phyloP scores from a whole-genome alignment of 805 yeast species.

The Pichia nanzhaoensis region DNA sequence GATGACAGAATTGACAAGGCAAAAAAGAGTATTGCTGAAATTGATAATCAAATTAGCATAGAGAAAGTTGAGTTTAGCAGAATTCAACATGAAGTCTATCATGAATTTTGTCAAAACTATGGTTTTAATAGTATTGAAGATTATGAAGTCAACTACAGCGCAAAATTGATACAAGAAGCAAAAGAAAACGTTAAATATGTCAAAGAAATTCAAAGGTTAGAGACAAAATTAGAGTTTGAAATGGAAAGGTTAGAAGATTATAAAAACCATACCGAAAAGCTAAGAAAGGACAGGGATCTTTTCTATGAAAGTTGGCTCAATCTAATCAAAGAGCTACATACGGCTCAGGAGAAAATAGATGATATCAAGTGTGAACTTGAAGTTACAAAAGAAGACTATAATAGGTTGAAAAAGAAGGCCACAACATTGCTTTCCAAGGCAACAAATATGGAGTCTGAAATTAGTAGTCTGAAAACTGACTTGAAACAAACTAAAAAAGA shows the following conservation, averaged over 20 bases:
- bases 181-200: slow-evolving; percentile 56
- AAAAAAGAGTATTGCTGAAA: slow-evolving; percentile 18
- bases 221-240: slow-evolving; percentile 61
- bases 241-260: slow-evolving; percentile 51
- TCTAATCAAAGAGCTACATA: slow-evolving; percentile 29
- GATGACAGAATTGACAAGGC: slow-evolving; percentile 13
- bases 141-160: slow-evolving; percentile 66
- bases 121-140: slow-evolving; percentile 53
- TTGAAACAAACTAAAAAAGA: slow-evolving; percentile 28
- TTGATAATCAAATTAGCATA: slow-evolving; percentile 25
- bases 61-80: slow-evolving; percentile 15
- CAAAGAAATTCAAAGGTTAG: slow-evolving; percentile 53
- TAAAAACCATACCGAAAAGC: slow-evolving; percentile 35
- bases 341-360: slow-evolving; percentile 30
- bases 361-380: slow-evolving; percentile 36
- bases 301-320: slow-evolving; percentile 31
- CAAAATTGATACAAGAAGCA: slow-evolving; percentile 45
- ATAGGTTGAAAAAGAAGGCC: slow-evolving; percentile 12
- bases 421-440: slow-evolving; percentile 15
- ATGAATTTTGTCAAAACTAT: slow-evolving; percentile 46
- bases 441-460: slow-evolving; percentile 25
- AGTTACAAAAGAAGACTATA: slow-evolving; percentile 31
- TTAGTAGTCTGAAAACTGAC: slow-evolving; percentile 28
- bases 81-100: slow-evolving; percentile 42
- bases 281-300: slow-evolving; percentile 34